Evolutionary conservation across 1,139 yeast genomes (phyloP).

Genomic region (Cylindricascospora bacillispora): DNA sequence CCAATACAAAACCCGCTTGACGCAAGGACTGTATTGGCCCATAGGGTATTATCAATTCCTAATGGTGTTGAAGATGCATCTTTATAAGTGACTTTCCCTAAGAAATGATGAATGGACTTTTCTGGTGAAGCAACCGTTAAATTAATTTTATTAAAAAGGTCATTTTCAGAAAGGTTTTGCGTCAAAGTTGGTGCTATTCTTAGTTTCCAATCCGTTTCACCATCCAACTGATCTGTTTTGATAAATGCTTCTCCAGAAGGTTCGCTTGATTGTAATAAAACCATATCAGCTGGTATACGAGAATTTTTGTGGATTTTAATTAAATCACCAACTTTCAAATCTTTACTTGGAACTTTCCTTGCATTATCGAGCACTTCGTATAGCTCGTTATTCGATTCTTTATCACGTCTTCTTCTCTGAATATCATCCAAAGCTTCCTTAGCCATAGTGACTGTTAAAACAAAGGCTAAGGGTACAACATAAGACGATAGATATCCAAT

Average conservation of each 20-base stretch:
- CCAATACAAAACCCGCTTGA: constrained; percentile 78
- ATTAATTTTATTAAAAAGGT: constrained; percentile 35
- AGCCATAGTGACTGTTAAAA: constrained; percentile 80
- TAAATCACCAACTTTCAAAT: constrained; percentile 75
- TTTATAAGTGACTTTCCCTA: constrained; percentile 53
- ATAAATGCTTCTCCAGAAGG: constrained; percentile 79
- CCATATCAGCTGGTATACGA: constrained; percentile 87
- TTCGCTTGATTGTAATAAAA: constrained; percentile 75
- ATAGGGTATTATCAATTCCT: constrained; percentile 79
- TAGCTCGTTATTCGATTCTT: constrained; percentile 72
- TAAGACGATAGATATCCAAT: constrained; percentile 91
- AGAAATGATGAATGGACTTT: constrained; percentile 68
- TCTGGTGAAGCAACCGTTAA: constrained; percentile 67
- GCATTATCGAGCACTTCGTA: constrained; percentile 55
- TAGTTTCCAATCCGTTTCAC: constrained; percentile 98
- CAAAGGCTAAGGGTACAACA: constrained; percentile 88
- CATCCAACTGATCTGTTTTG: constrained; percentile 95
- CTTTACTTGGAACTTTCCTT: constrained; percentile 44
- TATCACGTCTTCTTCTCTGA: constrained; percentile 78
- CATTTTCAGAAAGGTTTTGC: constrained; percentile 40
- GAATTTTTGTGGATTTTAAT: constrained; percentile 71
- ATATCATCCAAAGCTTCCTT: constrained; percentile 95
- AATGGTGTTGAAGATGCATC: constrained; percentile 48
- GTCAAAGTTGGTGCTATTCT: constrained; percentile 65
- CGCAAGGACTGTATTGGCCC: constrained; percentile 98